A percentile compares a stretch with the other conserved stretches of the same genome.
phyloP scores from a whole-genome alignment of 108 stramenopile genomes.

The Ochromonas danica region DNA sequence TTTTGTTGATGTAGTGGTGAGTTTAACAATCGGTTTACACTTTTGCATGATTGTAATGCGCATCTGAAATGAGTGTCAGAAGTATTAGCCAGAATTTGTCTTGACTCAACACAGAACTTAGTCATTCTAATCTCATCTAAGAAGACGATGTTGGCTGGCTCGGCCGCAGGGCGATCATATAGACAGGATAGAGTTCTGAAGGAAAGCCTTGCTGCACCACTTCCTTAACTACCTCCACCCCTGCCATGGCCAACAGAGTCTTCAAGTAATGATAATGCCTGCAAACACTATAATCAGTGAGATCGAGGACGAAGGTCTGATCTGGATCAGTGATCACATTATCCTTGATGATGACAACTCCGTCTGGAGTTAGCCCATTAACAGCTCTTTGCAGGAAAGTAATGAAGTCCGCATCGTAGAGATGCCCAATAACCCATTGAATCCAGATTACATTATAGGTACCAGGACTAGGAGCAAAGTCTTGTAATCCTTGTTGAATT shows the following conservation, averaged over 20 bases:
- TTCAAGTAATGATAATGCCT: slow-evolving; percentile 70
- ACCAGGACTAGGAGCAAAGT: slow-evolving; percentile 67
- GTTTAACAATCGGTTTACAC: too few species aligned
- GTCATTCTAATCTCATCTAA: too few species aligned
- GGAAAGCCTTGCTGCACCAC: slow-evolving; percentile 73
- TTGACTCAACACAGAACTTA: too few species aligned
- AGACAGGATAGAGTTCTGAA: slow-evolving; percentile 77
- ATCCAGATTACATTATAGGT: slow-evolving; percentile 82
- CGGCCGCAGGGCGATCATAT: slow-evolving; percentile 67
- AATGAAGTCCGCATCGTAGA: slow-evolving; percentile 79
- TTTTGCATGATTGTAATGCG: too few species aligned
- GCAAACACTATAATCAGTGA: slow-evolving; percentile 74
- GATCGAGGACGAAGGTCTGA: slow-evolving; percentile 72
- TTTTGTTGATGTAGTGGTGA: too few species aligned
- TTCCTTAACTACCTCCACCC: slow-evolving; percentile 62
- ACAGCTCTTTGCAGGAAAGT: slow-evolving; percentile 69
- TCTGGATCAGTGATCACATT: slow-evolving; percentile 67
- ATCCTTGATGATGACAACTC: slow-evolving; percentile 75
- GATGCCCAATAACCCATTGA: slow-evolving; percentile 85
- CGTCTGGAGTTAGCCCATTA: slow-evolving; percentile 60
- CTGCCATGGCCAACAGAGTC: slow-evolving; percentile 68
- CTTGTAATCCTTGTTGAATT: slow-evolving; percentile 38
- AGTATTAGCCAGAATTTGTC: too few species aligned
- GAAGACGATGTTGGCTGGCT: neutral
- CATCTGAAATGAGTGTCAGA: too few species aligned